Base-by-base conservation (phyloP, 352 stramenopile species). In the Pythium volutum region DNA sequence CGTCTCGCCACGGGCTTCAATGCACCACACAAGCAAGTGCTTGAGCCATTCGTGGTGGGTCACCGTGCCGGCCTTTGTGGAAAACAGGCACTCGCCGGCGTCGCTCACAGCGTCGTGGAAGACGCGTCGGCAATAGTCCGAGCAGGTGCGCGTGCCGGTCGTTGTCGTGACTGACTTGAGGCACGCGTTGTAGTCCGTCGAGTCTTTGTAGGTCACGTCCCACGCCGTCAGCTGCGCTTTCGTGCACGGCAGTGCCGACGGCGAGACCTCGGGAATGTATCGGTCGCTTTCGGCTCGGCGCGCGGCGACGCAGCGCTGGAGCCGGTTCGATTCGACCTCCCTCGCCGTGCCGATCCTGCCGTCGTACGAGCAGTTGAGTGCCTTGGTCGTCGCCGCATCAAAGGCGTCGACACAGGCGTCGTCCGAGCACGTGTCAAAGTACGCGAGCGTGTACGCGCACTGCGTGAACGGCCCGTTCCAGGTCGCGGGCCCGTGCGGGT, bases 1-100 rank as follows among this genome's bases (percentile, higher is more conserved):
- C 9, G 31, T n/a, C 27, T 66, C 59, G 12, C 59, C 50, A 7
- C 59, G 59, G 2, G 57, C 42, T 5, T 56, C 34, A 11, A 56
- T 8, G 26, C 59, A 66, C 59, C 59, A 66, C 31, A 66, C 59
- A 11, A 66, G 59, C 7, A 51, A 42, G 38, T 66, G 39, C 42
- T 66, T 66, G 33, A 66, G 51, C 59, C 59, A 66, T 29, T 66
- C 59, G 25, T 60, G 51, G 27, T 66, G 59, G 9, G 59, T 66
- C 10, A 66, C 23, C 12, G 26, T 36, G n/a, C 59, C 59, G 23
- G 51, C 41, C 11, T 56, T 50, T 5, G 41, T 10, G n/a, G 59
- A 66, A 25, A 66, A 55, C 5, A 66, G 33, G 26, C 59, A 66
- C 42, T 60, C 50, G 22, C 52, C 51, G 6, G 59, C 59, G 31